phyloP scores from a whole-genome alignment of 1,139 yeast genomes.

The Nakaseomyces sp. region DNA sequence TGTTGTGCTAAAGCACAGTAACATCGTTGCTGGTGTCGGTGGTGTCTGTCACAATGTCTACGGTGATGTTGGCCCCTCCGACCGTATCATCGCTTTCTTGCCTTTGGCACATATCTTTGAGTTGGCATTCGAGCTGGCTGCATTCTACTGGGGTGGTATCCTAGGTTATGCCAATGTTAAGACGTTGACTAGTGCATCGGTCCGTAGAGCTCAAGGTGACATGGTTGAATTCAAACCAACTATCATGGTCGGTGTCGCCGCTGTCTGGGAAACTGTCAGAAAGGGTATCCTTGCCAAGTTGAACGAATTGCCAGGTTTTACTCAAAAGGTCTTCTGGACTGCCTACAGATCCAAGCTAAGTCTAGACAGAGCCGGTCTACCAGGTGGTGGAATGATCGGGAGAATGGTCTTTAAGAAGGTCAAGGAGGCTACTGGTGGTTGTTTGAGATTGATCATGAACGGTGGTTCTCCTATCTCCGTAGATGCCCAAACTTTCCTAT shows the following conservation, averaged over 20 bases:
- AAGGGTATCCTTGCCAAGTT: constrained; percentile 83
- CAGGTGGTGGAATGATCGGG: constrained; percentile 60
- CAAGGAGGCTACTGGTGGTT: constrained; percentile 93
- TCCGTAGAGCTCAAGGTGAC: constrained; percentile 82
- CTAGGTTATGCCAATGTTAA: constrained; percentile 90
- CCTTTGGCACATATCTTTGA: constrained; percentile 97
- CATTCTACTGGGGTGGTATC: constrained; percentile 83
- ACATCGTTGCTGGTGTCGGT: constrained; percentile 73
- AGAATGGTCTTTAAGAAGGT: constrained; percentile 75
- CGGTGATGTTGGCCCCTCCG: constrained; percentile 43
- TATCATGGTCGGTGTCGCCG: constrained; percentile 96
- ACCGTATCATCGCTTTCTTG: constrained; percentile 75
- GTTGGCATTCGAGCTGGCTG: constrained; percentile 70
- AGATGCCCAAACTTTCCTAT: constrained; percentile 79
- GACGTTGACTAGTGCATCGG: constrained; percentile 75
- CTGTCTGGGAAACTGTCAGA: constrained; percentile 94
- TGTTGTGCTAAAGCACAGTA: constrained; percentile 73
- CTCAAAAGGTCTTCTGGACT: constrained; percentile 83
- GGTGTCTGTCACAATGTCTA: constrained; percentile 67
- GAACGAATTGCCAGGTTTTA: constrained; percentile 51
- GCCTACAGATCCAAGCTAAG: constrained; percentile 67
- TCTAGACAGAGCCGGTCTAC: constrained; percentile 56
- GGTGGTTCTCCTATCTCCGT: constrained; percentile 91
- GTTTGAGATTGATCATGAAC: constrained; percentile 60
- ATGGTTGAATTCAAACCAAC: constrained; percentile 83